Evolutionary conservation across 2,329 filamentous ascomycete species (phyloP), one percentile per base, ranked within the genome.

Genomic region (Teratosphaeria nubilosa): DNA sequence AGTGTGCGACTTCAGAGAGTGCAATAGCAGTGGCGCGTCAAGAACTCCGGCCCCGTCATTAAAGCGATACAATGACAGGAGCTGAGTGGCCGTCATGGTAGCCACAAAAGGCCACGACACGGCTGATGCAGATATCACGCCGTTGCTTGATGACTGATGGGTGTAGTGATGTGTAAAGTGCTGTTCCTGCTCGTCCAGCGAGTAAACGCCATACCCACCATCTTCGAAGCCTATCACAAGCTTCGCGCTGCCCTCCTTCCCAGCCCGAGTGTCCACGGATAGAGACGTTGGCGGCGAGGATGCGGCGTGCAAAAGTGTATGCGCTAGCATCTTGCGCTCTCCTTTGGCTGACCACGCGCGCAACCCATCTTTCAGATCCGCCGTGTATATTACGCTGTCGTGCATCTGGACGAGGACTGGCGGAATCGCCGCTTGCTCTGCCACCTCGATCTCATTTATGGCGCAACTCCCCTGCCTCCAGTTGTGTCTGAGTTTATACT

Each of bases 401-500:
- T 86, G 82, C 62, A 95, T 81, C 70, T 88, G 90, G 53, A 91
- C 88, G 6, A 96, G 76, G 41, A 91, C 71, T 2, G 80, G 80
- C 41, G 88, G 77, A 70, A 85, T 69, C 56, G 77, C 74, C 1
- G 77, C 73, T 51, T 74, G 65, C 59, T 79, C 76, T 56, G 79
- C 75, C 25, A 90, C 80, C 51, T 85, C 79, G 31, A 96, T 82
- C 72, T 95, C 88, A 37, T 87, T 85, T 13, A 96, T 84, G 41
- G 83, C 86, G 67, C 90, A 95, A 64, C 83, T 85, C 0, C 92
- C 94, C 61, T 81, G 83, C 1, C 88, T 83, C 94, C 94, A 97
- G 74, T 97, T 97, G 70, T 96, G 88, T 52, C 89, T 82, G 54
- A 96, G 78, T 67, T 87, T 90, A 73, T 95, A 97, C 67, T 94